Percentiles rank a stretch among this genome's conserved stretches.
phyloP scores from a whole-genome alignment of 192 early-diverging fungal species.

The Coemansia sp. region DNA sequence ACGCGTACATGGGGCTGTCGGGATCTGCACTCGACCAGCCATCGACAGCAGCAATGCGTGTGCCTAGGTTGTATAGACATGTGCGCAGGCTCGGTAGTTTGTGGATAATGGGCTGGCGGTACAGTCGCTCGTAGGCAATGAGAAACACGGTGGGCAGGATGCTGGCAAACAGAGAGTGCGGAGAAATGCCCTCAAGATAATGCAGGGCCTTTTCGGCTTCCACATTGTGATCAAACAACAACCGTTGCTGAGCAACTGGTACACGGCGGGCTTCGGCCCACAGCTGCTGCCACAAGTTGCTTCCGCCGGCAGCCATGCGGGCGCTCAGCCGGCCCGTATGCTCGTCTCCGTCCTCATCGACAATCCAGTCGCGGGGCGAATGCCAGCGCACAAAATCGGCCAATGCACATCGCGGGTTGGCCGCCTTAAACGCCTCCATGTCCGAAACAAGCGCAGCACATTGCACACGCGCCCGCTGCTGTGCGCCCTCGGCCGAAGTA shows the following conservation, averaged over 20 bases:
- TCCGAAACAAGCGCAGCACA: conserved; percentile 68
- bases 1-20: conserved; percentile 42
- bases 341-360: conserved; percentile 54
- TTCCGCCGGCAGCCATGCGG: conserved; percentile 68
- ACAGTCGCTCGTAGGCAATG: conserved; percentile 73
- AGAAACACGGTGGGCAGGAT: conserved; percentile 73
- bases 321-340: conserved; percentile 60
- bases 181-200: conserved; percentile 63
- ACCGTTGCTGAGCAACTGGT: conserved; percentile 70
- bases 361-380: conserved; percentile 90
- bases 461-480: conserved; percentile 74
- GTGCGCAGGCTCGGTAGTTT: conserved; percentile 26
- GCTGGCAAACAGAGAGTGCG: conserved; percentile 60
- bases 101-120: conserved; percentile 43
- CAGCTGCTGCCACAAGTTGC: conserved; percentile 85
- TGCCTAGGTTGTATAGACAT: conserved; percentile 21
- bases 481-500: conserved; percentile 67
- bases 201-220: conserved; percentile 78
- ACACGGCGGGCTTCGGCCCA: conserved; percentile 67
- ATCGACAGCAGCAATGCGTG: conserved; percentile 21
- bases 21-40: conserved; percentile 36
- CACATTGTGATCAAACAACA: conserved; percentile 72
- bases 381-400: conserved; percentile 95
- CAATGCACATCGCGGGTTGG: conserved; percentile 74
- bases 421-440: conserved; percentile 94